Evolutionary conservation across 2,329 filamentous ascomycete genomes (phyloP), one percentile per base, ranked within the genome.

Genomic region (Beauveria scarabaeidicola): DNA sequence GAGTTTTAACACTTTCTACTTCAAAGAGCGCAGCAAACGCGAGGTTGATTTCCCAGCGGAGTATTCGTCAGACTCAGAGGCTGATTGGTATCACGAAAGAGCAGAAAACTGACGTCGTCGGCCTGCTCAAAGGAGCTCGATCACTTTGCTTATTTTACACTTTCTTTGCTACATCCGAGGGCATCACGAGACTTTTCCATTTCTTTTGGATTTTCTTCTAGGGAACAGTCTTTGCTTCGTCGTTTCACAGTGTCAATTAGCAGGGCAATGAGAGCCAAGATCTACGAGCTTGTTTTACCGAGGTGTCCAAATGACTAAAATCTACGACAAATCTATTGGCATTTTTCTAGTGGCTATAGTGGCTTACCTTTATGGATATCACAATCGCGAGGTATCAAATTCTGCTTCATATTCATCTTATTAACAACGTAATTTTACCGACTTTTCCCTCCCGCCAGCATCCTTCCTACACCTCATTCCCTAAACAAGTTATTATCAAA

Each of bases 31-130:
- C 7, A 19, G 15, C 9, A 5, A 5, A n/a, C 6, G 8, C 3
- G n/a, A n/a, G 15, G 5, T 13, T 2, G 5, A 5, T 8, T 5
- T 1, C 27, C 27, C 27, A 29, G 27, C 10, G 2, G 9, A 9
- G 10, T 1, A 36, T 36, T 29, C 46, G 3, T 25, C 13, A 6
- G 15, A 48, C 5, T 29, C 23, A 8, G 11, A 27, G 15, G 15
- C 3, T 5, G 13, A 29, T 3, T 27, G 1, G 11, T 15, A 15
- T 4, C 7, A 1, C 15, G 21, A 23, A n/a, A 0, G 1, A 8
- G 44, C 32, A 36, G 5, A 36, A 15, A 3, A 36, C 11, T 36
- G 32, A 36, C 32, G 11, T 36, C 32, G 11, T 36, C 32, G 2
- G 32, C 0, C 11, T 11, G 32, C 32, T 36, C 32, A 15, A 2